Evolutionary conservation across 2,329 filamentous ascomycete species (phyloP).

Genomic region (Cercospora zeae-maydis): DNA sequence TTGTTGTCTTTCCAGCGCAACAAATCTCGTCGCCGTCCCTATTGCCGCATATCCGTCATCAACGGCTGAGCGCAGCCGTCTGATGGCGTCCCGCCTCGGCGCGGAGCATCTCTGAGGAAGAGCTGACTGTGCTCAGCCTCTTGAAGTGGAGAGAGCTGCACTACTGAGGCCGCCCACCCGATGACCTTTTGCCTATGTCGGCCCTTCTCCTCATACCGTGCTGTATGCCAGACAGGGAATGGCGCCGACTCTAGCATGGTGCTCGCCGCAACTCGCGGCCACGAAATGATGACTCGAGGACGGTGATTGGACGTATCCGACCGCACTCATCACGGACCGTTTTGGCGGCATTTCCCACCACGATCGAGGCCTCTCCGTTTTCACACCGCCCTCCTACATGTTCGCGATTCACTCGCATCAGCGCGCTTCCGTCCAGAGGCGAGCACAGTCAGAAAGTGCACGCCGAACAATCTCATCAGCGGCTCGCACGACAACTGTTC

Average conservation of each 20-base stretch:
- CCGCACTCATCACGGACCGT: background rate
- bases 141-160: background rate
- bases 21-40: background rate
- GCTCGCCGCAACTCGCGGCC: background rate
- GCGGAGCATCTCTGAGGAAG: background rate
- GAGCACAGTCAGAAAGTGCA: background rate
- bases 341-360: background rate
- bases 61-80: background rate
- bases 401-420: background rate
- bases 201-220: background rate
- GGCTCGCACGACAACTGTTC: background rate
- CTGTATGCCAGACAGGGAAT: background rate
- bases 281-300: background rate
- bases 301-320: background rate
- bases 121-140: slow-evolving; percentile 7
- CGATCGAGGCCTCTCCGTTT: no score
- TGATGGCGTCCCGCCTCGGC: background rate
- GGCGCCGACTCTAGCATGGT: background rate
- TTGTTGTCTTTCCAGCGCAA: background rate
- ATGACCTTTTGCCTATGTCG: background rate
- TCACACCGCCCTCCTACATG: background rate
- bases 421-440: background rate
- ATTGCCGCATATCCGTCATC: background rate
- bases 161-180: background rate
- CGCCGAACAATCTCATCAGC: background rate